phyloP scores from a whole-genome alignment of 768 basidiomycete species.

The Rhodotorula babjevae region DNA sequence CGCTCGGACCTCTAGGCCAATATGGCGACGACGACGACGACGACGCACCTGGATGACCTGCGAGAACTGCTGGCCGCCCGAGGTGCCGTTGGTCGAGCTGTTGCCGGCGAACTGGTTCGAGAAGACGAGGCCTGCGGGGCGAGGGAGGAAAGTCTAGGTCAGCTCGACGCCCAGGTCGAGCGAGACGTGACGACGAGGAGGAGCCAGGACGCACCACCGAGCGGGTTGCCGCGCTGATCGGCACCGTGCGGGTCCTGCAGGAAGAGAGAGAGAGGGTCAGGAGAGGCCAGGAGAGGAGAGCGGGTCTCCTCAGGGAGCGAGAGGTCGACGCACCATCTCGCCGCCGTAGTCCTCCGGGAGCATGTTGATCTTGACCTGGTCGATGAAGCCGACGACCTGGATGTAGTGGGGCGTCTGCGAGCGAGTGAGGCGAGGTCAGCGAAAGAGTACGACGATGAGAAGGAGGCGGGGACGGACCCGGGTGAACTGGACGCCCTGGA shows the following conservation, averaged over 20 bases:
- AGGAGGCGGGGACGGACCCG: background rate
- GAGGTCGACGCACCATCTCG: conserved; percentile 54
- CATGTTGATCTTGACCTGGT: conserved; percentile 61
- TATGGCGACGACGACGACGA: conserved; percentile 56
- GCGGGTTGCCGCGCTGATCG: conserved; percentile 65
- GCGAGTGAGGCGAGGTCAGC: background rate
- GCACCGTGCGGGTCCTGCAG: conserved; percentile 63
- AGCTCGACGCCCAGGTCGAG: too few relatives aligned
- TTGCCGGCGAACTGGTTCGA: conserved; percentile 56
- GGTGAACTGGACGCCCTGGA: conserved; percentile 63
- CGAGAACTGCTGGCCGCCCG: conserved; percentile 33
- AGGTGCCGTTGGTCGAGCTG: conserved; percentile 49
- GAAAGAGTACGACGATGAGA: too few relatives aligned
- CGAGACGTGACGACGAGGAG: too few relatives aligned
- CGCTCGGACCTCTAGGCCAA: too few relatives aligned
- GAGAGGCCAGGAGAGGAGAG: conserved; percentile 46
- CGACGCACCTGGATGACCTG: conserved; percentile 67
- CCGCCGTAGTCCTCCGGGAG: conserved; percentile 60
- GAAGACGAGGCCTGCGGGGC: conserved; percentile 64
- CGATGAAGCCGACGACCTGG: conserved; percentile 58
- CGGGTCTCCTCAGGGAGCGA: too few relatives aligned
- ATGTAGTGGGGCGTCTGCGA: conserved; percentile 51
- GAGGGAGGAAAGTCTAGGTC: conserved; percentile 48
- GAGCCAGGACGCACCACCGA: conserved; percentile 29
- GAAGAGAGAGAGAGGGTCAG: conserved; percentile 64